These are phyloP conservation scores for Colletotrichum truncatum DNA, from an alignment of 2,329 filamentous ascomycete genomes.

Conservation along the genomic window DNA sequence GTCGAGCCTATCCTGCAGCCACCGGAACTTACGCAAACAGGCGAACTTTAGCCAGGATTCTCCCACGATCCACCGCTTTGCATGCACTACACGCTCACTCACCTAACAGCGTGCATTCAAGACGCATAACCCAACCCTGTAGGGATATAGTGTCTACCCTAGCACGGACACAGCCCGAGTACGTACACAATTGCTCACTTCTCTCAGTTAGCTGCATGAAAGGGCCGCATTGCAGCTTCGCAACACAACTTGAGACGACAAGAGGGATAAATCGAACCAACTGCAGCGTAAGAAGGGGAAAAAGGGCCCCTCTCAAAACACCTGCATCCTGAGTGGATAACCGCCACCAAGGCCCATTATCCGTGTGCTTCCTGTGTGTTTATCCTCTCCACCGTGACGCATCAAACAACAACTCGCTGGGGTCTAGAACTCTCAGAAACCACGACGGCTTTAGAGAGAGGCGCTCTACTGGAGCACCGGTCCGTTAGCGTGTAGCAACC, in stretches of 20 bases:
- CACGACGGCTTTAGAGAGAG: not conserved
- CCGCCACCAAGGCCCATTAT: not conserved
- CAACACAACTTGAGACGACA: constrained; percentile 23
- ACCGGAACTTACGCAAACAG: constrained; percentile 1
- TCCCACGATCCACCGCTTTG: constrained; percentile 3
- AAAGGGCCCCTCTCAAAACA: not conserved
- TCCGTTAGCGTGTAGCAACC: constrained; percentile 8
- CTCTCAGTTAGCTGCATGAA: constrained; percentile 22
- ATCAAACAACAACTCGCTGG: not conserved
- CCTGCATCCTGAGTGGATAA: not conserved
- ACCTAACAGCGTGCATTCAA: not conserved
- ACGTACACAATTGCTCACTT: not conserved
- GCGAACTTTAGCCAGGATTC: not conserved
- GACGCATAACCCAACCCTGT: constrained; percentile 1
- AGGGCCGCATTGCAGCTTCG: constrained; percentile 22
- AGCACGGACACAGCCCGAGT: constrained; percentile 16
- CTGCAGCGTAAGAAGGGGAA: not conserved
- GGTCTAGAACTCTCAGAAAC: constrained; percentile 11
- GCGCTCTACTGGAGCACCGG: not conserved
- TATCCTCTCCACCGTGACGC: constrained; percentile 1
- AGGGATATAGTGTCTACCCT: not conserved
- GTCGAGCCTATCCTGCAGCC: constrained; percentile 1
- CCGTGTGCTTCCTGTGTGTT: not conserved
- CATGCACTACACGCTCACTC: not conserved
- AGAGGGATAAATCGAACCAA: not conserved